These are phyloP conservation scores for Phytopythium sindhum DNA, from an alignment of 352 stramenopile species.

Conservation along the genomic window DNA sequence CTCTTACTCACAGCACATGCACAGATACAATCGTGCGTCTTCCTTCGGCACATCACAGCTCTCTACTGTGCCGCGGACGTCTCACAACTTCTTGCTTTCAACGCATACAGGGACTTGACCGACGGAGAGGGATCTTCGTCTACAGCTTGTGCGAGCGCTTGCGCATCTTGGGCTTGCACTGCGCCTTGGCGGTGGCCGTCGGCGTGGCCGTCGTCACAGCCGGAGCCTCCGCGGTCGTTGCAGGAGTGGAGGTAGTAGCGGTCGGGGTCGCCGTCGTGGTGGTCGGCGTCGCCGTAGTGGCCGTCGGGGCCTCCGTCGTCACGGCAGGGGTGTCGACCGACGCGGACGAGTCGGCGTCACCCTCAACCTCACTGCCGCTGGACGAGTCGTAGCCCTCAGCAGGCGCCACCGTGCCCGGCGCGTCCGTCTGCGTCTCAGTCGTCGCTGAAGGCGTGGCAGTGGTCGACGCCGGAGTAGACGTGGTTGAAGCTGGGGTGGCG, in stretches of 20 bases:
- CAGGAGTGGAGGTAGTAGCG: not conserved
- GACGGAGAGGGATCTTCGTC: not conserved
- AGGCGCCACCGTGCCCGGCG: constrained; percentile 1
- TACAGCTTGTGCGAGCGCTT: constrained; percentile 2
- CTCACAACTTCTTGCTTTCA: not conserved
- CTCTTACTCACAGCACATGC: not conserved
- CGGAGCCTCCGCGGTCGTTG: not conserved
- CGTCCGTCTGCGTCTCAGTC: not conserved
- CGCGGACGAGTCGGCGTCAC: not conserved
- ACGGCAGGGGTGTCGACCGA: not conserved
- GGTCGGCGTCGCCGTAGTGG: not conserved
- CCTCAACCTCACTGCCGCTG: constrained; percentile 1
- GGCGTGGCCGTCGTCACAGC: constrained; percentile 1
- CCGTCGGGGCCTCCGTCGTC: not conserved
- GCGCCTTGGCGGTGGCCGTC: not conserved
- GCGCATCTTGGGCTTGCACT: constrained; percentile 12
- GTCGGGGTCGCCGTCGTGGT: not conserved
- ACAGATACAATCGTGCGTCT: not conserved
- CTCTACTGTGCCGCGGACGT: not conserved
- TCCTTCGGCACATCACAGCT: not conserved
- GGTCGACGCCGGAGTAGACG: not conserved
- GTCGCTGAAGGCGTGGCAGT: not conserved
- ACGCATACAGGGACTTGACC: not conserved
- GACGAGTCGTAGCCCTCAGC: not conserved
- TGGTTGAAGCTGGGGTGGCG: not conserved